These are phyloP conservation scores for Fusarium fujikuroi DNA, from an alignment of 2,329 filamentous ascomycete species.

Conservation along the genomic window DNA sequence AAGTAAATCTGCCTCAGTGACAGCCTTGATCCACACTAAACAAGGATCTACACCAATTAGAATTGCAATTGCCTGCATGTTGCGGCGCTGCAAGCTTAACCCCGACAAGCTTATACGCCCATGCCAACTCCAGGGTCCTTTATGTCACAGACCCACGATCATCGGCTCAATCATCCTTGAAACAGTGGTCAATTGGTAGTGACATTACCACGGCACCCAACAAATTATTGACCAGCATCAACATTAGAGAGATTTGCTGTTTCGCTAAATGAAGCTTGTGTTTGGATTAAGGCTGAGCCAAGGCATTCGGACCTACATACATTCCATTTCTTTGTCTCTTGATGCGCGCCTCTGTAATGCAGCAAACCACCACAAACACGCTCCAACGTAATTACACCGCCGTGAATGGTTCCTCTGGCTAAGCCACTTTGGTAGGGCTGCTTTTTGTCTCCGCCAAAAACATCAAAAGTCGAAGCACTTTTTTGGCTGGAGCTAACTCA, in stretches of 20 bases:
- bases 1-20: conserved; percentile 28
- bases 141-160: conserved; percentile 14
- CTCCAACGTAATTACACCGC: neutral
- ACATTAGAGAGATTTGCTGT: neutral
- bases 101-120: conserved; percentile 31
- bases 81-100: conserved; percentile 24
- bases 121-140: conserved; percentile 17
- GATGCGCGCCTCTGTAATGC: neutral
- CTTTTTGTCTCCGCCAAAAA: neutral
- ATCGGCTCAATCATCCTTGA: neutral
- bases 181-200: neutral
- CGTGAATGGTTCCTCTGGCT: neutral
- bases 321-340: neutral
- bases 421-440: conserved; percentile 11
- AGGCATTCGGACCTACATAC: neutral
- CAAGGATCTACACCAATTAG: conserved; percentile 6
- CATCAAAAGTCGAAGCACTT: neutral
- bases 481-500: conserved; percentile 12
- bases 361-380: neutral
- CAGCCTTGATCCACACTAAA: conserved; percentile 4
- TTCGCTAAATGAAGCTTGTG: neutral
- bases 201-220: neutral
- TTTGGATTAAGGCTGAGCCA: neutral
- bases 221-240: neutral
- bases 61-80: neutral